Evolutionary conservation across 768 basidiomycete species (phyloP).

Genomic region (Mycena alexandri): DNA sequence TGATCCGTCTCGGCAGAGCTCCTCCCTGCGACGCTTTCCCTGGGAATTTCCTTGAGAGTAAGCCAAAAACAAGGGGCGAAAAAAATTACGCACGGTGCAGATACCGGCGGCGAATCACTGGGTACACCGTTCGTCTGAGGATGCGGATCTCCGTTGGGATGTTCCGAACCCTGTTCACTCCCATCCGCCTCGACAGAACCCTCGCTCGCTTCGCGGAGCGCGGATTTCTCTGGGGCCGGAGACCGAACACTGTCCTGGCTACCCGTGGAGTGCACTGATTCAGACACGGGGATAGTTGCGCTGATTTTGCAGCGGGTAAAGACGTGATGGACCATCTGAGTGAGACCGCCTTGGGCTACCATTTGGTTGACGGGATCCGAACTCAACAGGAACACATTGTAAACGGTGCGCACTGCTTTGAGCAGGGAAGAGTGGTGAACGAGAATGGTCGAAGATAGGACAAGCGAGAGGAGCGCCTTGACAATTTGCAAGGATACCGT

Average conservation of each 20-base stretch:
- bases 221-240: not conserved
- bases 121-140: constrained; percentile 17
- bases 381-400: constrained; percentile 96
- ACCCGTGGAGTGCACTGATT: constrained; percentile 34
- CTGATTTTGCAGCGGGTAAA: constrained; percentile 82
- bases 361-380: constrained; percentile 94
- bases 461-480: constrained; percentile 90
- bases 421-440: constrained; percentile 97
- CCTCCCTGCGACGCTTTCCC: constrained; percentile 51
- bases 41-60: constrained; percentile 31
- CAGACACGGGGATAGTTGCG: constrained; percentile 40
- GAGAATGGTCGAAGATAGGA: constrained; percentile 86
- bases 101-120: not conserved
- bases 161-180: constrained; percentile 20
- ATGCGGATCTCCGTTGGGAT: constrained; percentile 15
- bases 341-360: constrained; percentile 97
- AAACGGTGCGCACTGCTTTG: constrained; percentile 97
- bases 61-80: not conserved
- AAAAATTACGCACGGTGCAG: constrained; percentile 23
- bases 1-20: constrained; percentile 52
- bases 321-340: constrained; percentile 98
- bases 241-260: constrained; percentile 39
- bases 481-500: constrained; percentile 96
- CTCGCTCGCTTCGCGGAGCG: constrained; percentile 29
- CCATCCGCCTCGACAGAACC: constrained; percentile 21